phyloP scores from a whole-genome alignment of 2,329 filamentous ascomycete species.

The Alternaria metachromatica region DNA sequence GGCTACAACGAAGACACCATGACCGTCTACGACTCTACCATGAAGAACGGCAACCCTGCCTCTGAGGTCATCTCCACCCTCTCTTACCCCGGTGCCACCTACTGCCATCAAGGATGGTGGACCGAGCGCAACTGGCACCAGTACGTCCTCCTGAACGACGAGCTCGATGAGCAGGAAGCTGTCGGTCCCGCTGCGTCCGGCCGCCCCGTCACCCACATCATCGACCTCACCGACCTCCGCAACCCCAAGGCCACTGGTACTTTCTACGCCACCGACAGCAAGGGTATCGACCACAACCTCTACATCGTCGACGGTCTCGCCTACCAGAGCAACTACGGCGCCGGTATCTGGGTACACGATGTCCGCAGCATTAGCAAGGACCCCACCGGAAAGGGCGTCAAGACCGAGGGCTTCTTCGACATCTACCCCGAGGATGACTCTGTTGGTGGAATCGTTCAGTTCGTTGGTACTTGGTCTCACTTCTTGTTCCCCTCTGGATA shows the following conservation, averaged over 20 bases:
- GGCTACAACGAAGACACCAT: conserved; percentile 62
- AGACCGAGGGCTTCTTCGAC: conserved; percentile 52
- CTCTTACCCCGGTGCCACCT: conserved; percentile 61
- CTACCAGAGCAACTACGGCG: conserved; percentile 53
- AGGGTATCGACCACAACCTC: conserved; percentile 55
- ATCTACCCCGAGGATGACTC: conserved; percentile 52
- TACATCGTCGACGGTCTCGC: conserved; percentile 51
- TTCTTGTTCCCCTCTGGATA: conserved; percentile 45
- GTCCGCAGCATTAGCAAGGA: conserved; percentile 49
- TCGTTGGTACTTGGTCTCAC: conserved; percentile 54
- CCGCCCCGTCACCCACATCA: conserved; percentile 44
- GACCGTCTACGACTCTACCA: conserved; percentile 60
- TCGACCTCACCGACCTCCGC: conserved; percentile 42
- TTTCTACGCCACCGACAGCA: conserved; percentile 48
- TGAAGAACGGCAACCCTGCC: conserved; percentile 61
- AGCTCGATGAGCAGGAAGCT: conserved; percentile 40
- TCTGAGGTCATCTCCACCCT: conserved; percentile 63
- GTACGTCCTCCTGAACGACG: conserved; percentile 43
- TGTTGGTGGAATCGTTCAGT: conserved; percentile 44
- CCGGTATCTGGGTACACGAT: conserved; percentile 50
- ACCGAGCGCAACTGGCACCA: conserved; percentile 48
- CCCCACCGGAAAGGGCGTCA: conserved; percentile 47
- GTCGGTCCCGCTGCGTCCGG: conserved; percentile 40
- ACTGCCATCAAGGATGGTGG: conserved; percentile 67
- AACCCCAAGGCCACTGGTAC: conserved; percentile 49